Percentiles rank a stretch among this genome's conserved stretches.
Conservation (phyloP, 225 moss, liverwort and hornwort species). For the Marchantia polymorpha region DNA sequence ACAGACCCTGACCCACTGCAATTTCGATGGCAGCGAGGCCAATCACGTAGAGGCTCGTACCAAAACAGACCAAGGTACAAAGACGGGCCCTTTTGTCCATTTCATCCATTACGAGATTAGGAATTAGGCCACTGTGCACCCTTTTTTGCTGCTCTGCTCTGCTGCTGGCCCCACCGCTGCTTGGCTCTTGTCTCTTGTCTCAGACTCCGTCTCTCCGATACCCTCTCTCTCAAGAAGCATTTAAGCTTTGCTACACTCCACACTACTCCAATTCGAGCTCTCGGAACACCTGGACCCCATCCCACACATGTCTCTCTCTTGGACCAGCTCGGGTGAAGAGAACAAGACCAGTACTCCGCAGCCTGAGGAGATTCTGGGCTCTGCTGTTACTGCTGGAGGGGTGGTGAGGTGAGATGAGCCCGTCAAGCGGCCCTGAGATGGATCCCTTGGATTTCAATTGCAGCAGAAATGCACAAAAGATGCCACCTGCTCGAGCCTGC, state of each 20-base stretch:
- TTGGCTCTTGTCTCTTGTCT: neutral
- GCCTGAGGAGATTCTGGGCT: neutral
- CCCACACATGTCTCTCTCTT: neutral
- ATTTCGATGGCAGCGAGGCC: too few relatives aligned
- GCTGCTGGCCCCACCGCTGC: neutral
- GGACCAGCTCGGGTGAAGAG: neutral
- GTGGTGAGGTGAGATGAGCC: too few relatives aligned
- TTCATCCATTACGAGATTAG: neutral
- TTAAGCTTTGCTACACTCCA: neutral
- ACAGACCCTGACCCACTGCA: neutral
- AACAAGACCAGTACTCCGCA: neutral
- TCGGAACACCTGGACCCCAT: neutral
- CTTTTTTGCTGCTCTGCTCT: neutral
- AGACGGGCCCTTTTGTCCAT: neutral
- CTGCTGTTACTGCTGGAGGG: too few relatives aligned
- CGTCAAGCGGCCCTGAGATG: too few relatives aligned
- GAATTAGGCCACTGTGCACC: neutral
- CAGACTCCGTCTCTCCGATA: neutral
- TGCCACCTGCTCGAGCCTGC: too few relatives aligned
- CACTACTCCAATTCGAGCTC: neutral
- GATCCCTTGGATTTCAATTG: too few relatives aligned
- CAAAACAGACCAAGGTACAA: constrained; percentile 6
- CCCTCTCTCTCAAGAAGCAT: neutral
- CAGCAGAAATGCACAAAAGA: too few relatives aligned
- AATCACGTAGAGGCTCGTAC: neutral